A percentile compares a stretch with the other conserved stretches of the same genome.
Conservation (phyloP, 2,329 filamentous ascomycete species). For the Phaeomoniella chlamydospora region DNA sequence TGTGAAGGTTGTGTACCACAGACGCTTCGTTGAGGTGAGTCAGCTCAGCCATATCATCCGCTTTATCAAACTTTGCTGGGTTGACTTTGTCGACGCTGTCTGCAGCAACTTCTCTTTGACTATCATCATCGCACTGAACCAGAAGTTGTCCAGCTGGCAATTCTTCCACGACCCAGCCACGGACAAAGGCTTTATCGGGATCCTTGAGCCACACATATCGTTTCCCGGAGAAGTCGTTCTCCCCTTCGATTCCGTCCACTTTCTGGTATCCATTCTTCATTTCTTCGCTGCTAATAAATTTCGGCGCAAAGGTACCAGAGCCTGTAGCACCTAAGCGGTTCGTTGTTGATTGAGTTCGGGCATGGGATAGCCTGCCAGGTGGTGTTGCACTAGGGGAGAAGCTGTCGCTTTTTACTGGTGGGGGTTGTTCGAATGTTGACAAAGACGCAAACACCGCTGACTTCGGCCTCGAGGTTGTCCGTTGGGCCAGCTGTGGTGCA, state of each 20-base stretch:
- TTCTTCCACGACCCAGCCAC: slow-evolving; percentile 84
- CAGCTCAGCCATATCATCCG: slow-evolving; percentile 96
- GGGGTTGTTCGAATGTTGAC: slow-evolving; percentile 23
- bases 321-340: slow-evolving; percentile 45
- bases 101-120: slow-evolving; percentile 69
- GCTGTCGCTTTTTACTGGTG: slow-evolving; percentile 58
- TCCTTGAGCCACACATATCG: slow-evolving; percentile 97
- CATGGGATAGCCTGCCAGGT: slow-evolving; percentile 22
- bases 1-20: slow-evolving; percentile 91
- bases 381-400: slow-evolving; percentile 40
- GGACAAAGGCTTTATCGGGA: slow-evolving; percentile 72
- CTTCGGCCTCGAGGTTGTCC: slow-evolving; percentile 46
- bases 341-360: slow-evolving; percentile 44
- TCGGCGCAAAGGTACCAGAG: slow-evolving; percentile 81
- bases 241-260: slow-evolving; percentile 70
- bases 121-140: slow-evolving; percentile 89
- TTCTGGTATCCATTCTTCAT: slow-evolving; percentile 42
- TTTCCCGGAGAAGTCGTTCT: slow-evolving; percentile 97
- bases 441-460: slow-evolving; percentile 59
- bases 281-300: slow-evolving; percentile 86
- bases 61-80: slow-evolving; percentile 98
- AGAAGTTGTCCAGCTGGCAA: slow-evolving; percentile 52
- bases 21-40: slow-evolving; percentile 97
- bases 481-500: slow-evolving; percentile 21
- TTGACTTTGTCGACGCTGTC: slow-evolving; percentile 98